Evolutionary conservation across 495 filamentous ascomycete genomes (phyloP).

Genomic region (Articulospora tetracladia): DNA sequence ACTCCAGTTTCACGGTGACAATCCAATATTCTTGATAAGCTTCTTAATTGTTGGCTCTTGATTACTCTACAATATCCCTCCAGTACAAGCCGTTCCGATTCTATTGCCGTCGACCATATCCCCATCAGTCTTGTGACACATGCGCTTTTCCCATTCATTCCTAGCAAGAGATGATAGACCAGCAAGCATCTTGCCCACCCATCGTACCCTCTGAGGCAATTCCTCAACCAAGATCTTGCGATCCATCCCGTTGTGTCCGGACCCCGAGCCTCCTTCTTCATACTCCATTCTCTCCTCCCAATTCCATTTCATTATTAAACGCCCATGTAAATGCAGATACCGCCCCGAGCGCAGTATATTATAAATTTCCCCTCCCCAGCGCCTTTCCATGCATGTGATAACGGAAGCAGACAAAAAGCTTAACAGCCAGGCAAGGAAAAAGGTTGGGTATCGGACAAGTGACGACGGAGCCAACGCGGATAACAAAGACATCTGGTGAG

Average conservation of each 20-base stretch:
- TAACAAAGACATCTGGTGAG: neutral
- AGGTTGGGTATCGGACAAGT: conserved; percentile 10
- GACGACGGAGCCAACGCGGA: conserved; percentile 6
- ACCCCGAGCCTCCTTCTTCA: neutral
- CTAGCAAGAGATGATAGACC: conserved; percentile 6
- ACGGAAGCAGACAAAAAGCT: neutral
- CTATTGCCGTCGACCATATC: neutral
- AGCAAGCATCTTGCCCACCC: conserved; percentile 15
- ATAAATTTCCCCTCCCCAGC: conserved; percentile 8
- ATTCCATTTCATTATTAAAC: neutral
- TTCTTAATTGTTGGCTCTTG: conserved; percentile 1
- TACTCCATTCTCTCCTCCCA: neutral
- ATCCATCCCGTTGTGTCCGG: neutral
- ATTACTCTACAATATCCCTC: conserved; percentile 13
- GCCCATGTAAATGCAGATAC: conserved; percentile 2
- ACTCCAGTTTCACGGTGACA: neutral
- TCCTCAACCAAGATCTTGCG: neutral
- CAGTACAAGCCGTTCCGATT: neutral
- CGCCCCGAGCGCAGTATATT: neutral
- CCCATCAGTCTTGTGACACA: conserved; percentile 1
- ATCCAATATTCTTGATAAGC: neutral
- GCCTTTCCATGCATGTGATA: neutral
- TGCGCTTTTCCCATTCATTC: neutral
- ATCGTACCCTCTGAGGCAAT: neutral
- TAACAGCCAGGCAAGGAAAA: conserved; percentile 9